Base-by-base conservation (phyloP, 2,329 filamentous ascomycete genomes). In the Sporothrix globosa region DNA sequence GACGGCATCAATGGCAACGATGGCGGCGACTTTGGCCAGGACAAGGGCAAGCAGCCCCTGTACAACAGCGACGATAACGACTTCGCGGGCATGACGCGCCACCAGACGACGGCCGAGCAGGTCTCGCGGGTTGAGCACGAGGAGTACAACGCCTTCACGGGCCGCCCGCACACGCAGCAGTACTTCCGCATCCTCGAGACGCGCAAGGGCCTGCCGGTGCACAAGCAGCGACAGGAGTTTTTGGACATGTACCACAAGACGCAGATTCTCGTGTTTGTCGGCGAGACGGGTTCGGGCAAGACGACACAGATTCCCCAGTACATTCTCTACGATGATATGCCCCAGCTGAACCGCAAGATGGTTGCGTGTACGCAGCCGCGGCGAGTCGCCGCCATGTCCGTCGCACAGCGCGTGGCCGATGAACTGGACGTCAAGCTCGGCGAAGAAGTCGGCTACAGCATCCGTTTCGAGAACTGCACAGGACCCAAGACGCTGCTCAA, bases 251-350 rank as follows among this genome's bases (percentile, higher is more conserved):
- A 96, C 82, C 96, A 99, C 77, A 89, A 91, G 76, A 92, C 90
- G 30, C 96, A 99, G 82, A 97, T 99, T 75, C 89, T 99, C 72
- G 96, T 99, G 77, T 97, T 99, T 77, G 96, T 99, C 74, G 96
- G 96, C 83, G 96, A 99, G 85, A 99, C 96, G 10, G 96, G 96
- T 88, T 99, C 96, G 75, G 96, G 96, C 83, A 99, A 99, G 84
- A 99, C 96, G 4, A 99, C 96, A 0, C 96, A 99, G 84, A 98
- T 99, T 73, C 96, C 96, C 1, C 96, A 99, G 80, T 99, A 97
- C 80, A 95, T 99, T 74, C 88, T 99, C 53, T 98, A 91, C 85
- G 96, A 99, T 82, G 96, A 99, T 81, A 87, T 97, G 44, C 95
- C 96, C 34, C 92, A 98, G 77, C 84, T 89, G 73, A 89, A 90